A percentile compares a stretch with the other conserved stretches of the same genome.
phyloP scores from a whole-genome alignment of 2,329 filamentous ascomycete species.

The Colletotrichum theobromicola region DNA sequence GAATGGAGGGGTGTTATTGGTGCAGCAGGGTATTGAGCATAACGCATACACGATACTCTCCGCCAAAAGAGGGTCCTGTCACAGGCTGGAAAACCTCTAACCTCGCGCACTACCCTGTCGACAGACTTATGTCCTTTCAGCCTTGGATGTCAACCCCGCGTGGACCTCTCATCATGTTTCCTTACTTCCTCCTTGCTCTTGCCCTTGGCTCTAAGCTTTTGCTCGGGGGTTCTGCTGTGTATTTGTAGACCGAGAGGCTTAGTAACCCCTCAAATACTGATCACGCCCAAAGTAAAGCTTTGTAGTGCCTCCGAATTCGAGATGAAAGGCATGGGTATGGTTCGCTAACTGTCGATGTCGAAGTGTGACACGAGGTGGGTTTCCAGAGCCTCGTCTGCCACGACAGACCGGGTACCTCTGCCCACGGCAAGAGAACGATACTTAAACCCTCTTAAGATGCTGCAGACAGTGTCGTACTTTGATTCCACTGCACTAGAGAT shows the following conservation, averaged over 20 bases:
- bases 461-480: too few relatives aligned
- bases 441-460: too few relatives aligned
- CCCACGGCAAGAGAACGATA: too few relatives aligned
- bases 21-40: background rate
- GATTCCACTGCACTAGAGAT: too few relatives aligned
- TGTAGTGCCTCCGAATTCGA: too few relatives aligned
- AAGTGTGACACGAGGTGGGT: background rate
- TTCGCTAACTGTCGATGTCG: too few relatives aligned
- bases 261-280: too few relatives aligned
- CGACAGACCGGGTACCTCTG: too few relatives aligned
- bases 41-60: background rate
- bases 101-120: rapidly evolving
- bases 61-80: background rate
- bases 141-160: rapidly evolving
- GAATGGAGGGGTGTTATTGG: background rate
- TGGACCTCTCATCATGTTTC: background rate
- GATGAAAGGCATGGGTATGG: background rate
- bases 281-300: too few relatives aligned
- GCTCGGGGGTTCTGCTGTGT: background rate
- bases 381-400: too few relatives aligned
- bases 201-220: background rate
- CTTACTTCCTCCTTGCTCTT: background rate
- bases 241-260: too few relatives aligned
- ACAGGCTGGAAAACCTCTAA: background rate
- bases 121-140: rapidly evolving